Evolutionary conservation across 768 basidiomycete genomes (phyloP), one percentile per base, ranked within the genome.

Genomic region (Xerocomellus amylosporus): DNA sequence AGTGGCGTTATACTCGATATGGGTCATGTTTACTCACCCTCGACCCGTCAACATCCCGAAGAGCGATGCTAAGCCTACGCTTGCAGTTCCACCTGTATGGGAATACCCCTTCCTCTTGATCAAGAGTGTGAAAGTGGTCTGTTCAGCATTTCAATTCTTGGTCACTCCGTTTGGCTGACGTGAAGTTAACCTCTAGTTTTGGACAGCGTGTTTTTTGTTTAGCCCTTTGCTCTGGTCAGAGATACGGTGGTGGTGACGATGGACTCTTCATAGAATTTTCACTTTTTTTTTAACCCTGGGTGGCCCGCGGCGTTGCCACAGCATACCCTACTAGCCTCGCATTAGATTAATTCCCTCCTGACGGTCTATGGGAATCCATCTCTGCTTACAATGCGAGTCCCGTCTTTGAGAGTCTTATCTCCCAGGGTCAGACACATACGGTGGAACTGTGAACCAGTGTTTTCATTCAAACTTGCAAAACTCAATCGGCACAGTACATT

Each of bases 1-100:
- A 26, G 97, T 99, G 59, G 97, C 97, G 0, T 81, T 99, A 60
- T 99, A 97, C 73, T 86, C 94, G 2, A 87, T 98, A 66, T 98
- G 87, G 84, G 77, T 88, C 47, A 79, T 97, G 72, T 94, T 98
- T 72, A 87, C 85, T 9, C 83, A 78, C 51, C 79, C 82, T 42
- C 74, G 72, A 13, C 67, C 73, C 10, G 33, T 49, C 5, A 8
- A 28, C 14, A 20, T 54, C 26, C 12, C 47, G 24, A 45, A 47
- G 15, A 43, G 30, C 24, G 42, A 49, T 37, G 74, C 69, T 39
- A 82, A 84, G 54, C 66, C 73, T 7, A 63, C 69, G 9, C 69
- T 75, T 45, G 67, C 67, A 5, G 66, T 58, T 2, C 81, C 89
- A 0, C 61, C 77, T 4, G 51, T 86, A 2, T 71, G 78, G 56